Evolutionary conservation across 129 eudicot genomes (phyloP), one percentile per base, ranked within the genome.

Genomic region (Erigeron canadensis): DNA sequence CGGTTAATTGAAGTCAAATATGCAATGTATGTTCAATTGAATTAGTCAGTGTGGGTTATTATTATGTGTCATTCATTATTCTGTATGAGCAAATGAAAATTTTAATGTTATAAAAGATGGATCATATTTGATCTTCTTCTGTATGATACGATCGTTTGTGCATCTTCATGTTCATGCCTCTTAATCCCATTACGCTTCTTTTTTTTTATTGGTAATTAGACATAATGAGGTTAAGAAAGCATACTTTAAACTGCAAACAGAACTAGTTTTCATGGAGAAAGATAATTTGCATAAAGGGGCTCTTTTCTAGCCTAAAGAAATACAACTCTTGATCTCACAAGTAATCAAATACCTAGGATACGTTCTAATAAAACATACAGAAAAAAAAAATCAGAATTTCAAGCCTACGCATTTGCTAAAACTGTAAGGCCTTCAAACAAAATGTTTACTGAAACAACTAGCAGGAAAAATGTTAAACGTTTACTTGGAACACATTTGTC

Each of bases 1-100:
- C 44, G 22, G 73, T 71, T 78, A 71, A 78, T 55, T 34, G 54
- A 34, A 48, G 72, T 65, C 10, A 72, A 43, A 22, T 68, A 50
- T 69, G 2, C 15, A 37, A 19, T 51, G 58, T 51, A 43, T 43
- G 47, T 43, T 7, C 11, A 13, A 15, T 8, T 51, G 16, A 21
- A 51, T 51, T 51, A 51, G 23, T 4, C 4, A 9, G 57, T 51
- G 57, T 18, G 10, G 22, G 2, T 51, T 15, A 51, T 15, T 51
- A 22, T 7, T 42, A 12, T 60, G 22, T 23, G 11, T 73, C 18
- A 47, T 22, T 55, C 21, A 19, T 73, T 63, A 46, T 65, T 75
- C 55, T 63, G 65, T 19, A 63, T 59, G 73, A 53, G 13, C 67
- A 56, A 38, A 28, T 69, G 46, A 51, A 57, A 68, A 34, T 61